Evolutionary conservation across 768 basidiomycete genomes (phyloP).

Genomic region (Tulasnella sp.): DNA sequence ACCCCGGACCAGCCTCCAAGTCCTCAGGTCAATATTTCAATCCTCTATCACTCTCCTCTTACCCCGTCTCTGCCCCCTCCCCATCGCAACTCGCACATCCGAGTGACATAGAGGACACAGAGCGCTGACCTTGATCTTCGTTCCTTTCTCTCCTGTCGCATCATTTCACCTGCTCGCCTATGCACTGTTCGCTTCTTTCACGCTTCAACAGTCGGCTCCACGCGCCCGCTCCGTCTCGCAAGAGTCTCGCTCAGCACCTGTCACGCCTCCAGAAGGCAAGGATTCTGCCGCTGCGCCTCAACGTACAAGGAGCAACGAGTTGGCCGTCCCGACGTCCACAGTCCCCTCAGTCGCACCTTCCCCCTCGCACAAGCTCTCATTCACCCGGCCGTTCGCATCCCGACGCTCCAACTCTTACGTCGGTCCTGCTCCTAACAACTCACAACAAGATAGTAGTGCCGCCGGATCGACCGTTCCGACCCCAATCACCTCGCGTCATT

Average conservation of each 20-base stretch:
- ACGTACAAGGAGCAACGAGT: not conserved
- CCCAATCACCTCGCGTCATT: constrained; percentile 16
- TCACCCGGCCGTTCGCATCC: constrained; percentile 1
- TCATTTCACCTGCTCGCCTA: not conserved
- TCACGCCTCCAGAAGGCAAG: constrained; percentile 2
- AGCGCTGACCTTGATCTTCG: not conserved
- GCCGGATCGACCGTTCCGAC: constrained; percentile 12
- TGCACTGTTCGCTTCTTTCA: not conserved
- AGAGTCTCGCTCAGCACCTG: constrained; percentile 7
- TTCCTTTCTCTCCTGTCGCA: not conserved
- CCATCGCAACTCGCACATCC: not conserved
- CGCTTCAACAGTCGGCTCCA: not conserved
- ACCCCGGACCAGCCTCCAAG: not conserved
- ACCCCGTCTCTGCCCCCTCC: not conserved
- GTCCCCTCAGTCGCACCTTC: not conserved
- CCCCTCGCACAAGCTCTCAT: not conserved
- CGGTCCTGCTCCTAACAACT: not conserved
- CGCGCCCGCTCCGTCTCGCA: not conserved
- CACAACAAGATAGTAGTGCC: not conserved
- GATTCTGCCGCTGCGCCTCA: not conserved
- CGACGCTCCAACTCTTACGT: not conserved
- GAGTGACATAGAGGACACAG: not conserved
- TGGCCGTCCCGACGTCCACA: not conserved
- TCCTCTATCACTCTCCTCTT: not conserved
- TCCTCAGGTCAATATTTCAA: constrained; percentile 1